Evolutionary conservation across 805 yeast genomes (phyloP).

Genomic region (Cyberlindnera meyerae): DNA sequence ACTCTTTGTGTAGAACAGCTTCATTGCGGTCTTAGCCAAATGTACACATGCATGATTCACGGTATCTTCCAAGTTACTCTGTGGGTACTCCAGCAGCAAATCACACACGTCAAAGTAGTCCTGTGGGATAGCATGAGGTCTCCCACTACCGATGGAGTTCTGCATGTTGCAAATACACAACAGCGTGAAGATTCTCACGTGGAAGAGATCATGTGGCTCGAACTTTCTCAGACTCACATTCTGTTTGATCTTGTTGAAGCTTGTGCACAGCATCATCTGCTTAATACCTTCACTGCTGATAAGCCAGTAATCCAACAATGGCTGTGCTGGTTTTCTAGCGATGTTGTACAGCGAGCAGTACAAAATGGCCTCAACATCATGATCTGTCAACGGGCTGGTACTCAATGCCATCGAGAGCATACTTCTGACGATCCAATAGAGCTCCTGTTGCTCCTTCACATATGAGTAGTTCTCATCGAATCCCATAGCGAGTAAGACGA

Average conservation of each 20-base stretch:
- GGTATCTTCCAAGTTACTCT: conserved; percentile 48
- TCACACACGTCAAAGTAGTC: conserved; percentile 38
- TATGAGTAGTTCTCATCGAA: conserved; percentile 49
- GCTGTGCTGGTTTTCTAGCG: conserved; percentile 49
- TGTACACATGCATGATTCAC: conserved; percentile 48
- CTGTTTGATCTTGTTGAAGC: conserved; percentile 37
- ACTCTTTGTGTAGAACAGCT: conserved; percentile 23
- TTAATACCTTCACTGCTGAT: conserved; percentile 48
- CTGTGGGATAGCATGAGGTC: conserved; percentile 36
- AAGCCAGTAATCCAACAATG: conserved; percentile 48
- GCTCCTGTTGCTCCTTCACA: conserved; percentile 40
- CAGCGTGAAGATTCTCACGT: conserved; percentile 49
- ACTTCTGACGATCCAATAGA: conserved; percentile 45
- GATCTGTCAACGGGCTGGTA: conserved; percentile 50
- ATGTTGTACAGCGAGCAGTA: conserved; percentile 51
- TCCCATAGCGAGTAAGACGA: conserved; percentile 45
- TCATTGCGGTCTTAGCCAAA: conserved; percentile 28
- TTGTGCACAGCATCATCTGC: conserved; percentile 43
- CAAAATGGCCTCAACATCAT: conserved; percentile 55
- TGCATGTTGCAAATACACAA: conserved; percentile 48
- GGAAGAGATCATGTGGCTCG: conserved; percentile 41
- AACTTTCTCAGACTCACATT: conserved; percentile 29
- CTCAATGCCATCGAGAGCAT: conserved; percentile 45
- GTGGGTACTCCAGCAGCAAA: conserved; percentile 43
- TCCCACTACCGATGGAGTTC: conserved; percentile 45